These are phyloP conservation scores for Cystobasidium tubakii DNA, from an alignment of 768 basidiomycete genomes.

Conservation along the genomic window DNA sequence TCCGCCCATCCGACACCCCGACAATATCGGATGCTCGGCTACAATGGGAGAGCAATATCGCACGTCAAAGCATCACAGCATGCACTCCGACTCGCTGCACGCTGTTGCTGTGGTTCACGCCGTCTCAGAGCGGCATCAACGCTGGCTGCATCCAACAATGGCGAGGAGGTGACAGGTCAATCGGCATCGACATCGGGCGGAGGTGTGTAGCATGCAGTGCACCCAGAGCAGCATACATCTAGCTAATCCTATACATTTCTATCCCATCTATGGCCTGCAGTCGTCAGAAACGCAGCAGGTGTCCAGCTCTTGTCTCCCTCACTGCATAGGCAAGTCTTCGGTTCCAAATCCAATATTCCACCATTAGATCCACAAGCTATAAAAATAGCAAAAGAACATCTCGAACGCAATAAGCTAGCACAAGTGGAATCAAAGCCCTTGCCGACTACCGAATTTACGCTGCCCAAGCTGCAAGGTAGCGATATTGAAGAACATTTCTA, in stretches of 20 bases:
- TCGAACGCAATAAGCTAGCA: conserved; percentile 67
- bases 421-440: conserved; percentile 57
- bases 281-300: conserved; percentile 70
- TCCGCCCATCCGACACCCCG: neutral
- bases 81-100: neutral
- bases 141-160: neutral
- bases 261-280: neutral
- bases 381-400: conserved; percentile 72
- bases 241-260: neutral
- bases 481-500: conserved; percentile 85
- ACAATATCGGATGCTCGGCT: neutral
- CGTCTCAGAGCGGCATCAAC: neutral
- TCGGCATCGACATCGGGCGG: neutral
- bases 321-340: conserved; percentile 78
- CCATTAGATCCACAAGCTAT: conserved; percentile 60
- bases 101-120: neutral
- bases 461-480: conserved; percentile 74
- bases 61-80: neutral
- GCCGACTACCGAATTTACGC: conserved; percentile 69
- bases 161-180: neutral
- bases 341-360: conserved; percentile 54
- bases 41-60: neutral
- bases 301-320: conserved; percentile 80
- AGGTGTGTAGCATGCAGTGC: neutral
- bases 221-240: neutral